Conservation (phyloP, 108 stramenopile genomes). For the Mediolabrus comicus region DNA sequence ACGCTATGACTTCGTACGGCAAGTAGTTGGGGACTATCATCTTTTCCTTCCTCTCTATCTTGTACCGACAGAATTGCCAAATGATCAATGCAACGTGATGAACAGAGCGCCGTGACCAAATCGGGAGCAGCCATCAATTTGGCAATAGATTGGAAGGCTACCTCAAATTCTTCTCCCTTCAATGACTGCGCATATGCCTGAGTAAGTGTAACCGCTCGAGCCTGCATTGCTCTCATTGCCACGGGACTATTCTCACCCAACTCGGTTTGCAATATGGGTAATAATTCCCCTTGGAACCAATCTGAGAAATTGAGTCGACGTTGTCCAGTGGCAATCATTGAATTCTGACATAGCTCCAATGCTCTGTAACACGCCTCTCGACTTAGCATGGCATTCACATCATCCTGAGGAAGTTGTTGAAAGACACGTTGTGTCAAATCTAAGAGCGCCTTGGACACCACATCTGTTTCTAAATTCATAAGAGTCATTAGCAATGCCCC, state of each 20-base stretch:
- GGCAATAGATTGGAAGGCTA: slow-evolving; percentile 14
- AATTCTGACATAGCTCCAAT: slow-evolving; percentile 15
- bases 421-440: slow-evolving; percentile 15
- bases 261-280: slow-evolving; percentile 14
- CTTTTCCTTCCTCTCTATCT: slow-evolving; percentile 4
- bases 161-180: slow-evolving; percentile 26
- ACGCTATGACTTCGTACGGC: slow-evolving; percentile 23
- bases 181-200: slow-evolving; percentile 25
- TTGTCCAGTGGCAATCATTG: slow-evolving; percentile 18
- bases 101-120: slow-evolving; percentile 27
- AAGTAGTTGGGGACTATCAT: slow-evolving; percentile 9
- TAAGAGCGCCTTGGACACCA: slow-evolving; percentile 16
- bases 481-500: slow-evolving; percentile 18
- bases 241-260: slow-evolving; percentile 15
- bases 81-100: slow-evolving; percentile 29
- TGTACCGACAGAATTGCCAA: slow-evolving; percentile 23
- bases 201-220: slow-evolving; percentile 21
- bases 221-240: slow-evolving; percentile 32
- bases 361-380: slow-evolving; percentile 38
- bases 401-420: slow-evolving; percentile 12
- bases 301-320: slow-evolving; percentile 25
- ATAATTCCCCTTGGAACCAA: slow-evolving; percentile 22
- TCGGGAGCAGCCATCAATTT: slow-evolving; percentile 24
- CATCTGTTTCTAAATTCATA: slow-evolving; percentile 24
- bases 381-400: slow-evolving; percentile 14